Evolutionary conservation across 1,284 basidiomycete species (phyloP).

Genomic region (Leucocoprinus gongylophorus): DNA sequence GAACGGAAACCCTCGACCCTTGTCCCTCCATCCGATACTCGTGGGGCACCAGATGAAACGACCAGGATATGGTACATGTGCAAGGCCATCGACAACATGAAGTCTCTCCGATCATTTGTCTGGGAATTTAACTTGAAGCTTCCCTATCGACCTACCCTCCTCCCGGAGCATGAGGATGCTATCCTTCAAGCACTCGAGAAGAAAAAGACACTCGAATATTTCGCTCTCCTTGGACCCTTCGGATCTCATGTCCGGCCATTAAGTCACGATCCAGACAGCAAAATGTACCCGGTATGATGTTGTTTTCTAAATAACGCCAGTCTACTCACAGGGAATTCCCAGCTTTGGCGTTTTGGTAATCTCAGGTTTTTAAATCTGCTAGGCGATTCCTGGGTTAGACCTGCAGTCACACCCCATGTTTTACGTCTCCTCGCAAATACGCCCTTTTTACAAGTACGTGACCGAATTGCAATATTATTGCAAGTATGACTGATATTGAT

Average conservation of each 20-base stretch:
- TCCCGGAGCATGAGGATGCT: conserved; percentile 30
- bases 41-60: conserved; percentile 21
- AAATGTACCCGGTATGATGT: conserved; percentile 31
- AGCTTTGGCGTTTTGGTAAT: conserved; percentile 37
- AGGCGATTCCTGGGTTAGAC: conserved; percentile 34
- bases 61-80: conserved; percentile 32
- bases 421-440: conserved; percentile 31
- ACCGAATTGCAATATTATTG: neutral
- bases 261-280: conserved; percentile 25
- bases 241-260: conserved; percentile 27
- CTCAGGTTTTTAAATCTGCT: conserved; percentile 32
- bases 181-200: conserved; percentile 26
- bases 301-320: neutral
- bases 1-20: conserved; percentile 33
- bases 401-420: conserved; percentile 28
- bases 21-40: conserved; percentile 22
- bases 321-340: neutral
- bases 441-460: conserved; percentile 31
- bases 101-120: conserved; percentile 31
- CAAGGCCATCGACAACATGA: conserved; percentile 35
- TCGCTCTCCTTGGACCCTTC: conserved; percentile 33
- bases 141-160: conserved; percentile 22
- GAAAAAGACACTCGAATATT: conserved; percentile 25
- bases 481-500: neutral
- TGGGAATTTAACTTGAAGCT: conserved; percentile 27